These are phyloP conservation scores for Musa balbisiana DNA, from an alignment of 202 grass and related monocot species.

Conservation along the genomic window DNA sequence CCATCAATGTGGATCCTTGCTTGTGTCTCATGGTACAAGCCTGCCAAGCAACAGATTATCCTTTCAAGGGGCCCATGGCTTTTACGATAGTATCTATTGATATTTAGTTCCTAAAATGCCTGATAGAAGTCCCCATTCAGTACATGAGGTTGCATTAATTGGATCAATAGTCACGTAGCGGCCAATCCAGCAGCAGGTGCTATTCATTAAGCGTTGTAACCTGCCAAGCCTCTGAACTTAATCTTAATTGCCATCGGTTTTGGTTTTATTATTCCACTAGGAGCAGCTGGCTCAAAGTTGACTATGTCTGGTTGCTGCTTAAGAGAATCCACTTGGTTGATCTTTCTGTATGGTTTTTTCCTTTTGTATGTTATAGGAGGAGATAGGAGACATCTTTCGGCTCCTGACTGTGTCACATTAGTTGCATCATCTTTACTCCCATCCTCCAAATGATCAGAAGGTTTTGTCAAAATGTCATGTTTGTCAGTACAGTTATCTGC, in stretches of 20 bases:
- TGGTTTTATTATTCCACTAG: slow-evolving; percentile 34
- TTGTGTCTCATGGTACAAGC: background rate
- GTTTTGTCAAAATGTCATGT: slow-evolving; percentile 9
- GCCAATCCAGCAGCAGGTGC: background rate
- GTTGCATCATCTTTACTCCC: slow-evolving; percentile 6
- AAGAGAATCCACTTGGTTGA: slow-evolving; percentile 27
- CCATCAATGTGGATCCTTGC: background rate
- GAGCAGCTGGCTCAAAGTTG: slow-evolving; percentile 16
- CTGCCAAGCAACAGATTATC: background rate
- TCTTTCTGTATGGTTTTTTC: slow-evolving; percentile 56
- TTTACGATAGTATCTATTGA: background rate
- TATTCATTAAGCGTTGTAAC: background rate
- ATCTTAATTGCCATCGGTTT: slow-evolving; percentile 49
- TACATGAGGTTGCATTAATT: background rate
- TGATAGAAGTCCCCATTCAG: background rate
- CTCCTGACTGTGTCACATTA: slow-evolving; percentile 16
- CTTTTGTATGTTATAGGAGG: slow-evolving; percentile 59
- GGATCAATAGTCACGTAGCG: background rate
- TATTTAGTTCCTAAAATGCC: background rate
- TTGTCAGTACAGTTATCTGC: slow-evolving; percentile 24
- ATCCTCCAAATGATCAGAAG: slow-evolving; percentile 20
- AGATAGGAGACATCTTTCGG: slow-evolving; percentile 33
- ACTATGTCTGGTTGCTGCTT: slow-evolving; percentile 15
- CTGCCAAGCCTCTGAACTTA: slow-evolving; percentile 25
- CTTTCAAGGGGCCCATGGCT: background rate